These are phyloP conservation scores for Scheffersomyces ergatensis DNA, from an alignment of 805 yeast species.

Conservation along the genomic window DNA sequence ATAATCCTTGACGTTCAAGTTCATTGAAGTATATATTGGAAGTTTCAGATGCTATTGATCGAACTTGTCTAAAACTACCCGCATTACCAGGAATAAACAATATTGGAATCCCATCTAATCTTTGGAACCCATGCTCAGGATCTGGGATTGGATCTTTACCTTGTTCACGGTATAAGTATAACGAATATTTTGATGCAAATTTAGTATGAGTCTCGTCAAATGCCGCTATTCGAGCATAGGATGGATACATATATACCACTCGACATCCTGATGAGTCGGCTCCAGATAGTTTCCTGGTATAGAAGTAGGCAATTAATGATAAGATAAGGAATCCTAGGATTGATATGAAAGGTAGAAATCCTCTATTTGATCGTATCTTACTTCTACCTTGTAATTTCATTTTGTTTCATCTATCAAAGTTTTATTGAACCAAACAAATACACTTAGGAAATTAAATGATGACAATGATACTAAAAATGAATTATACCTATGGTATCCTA, in stretches of 20 bases:
- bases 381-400: neutral
- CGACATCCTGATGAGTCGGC: constrained; percentile 51
- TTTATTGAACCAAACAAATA: no score
- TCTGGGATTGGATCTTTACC: constrained; percentile 56
- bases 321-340: constrained; percentile 14
- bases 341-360: constrained; percentile 9
- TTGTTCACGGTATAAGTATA: constrained; percentile 84
- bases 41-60: constrained; percentile 87
- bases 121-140: constrained; percentile 23
- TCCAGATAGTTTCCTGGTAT: constrained; percentile 16
- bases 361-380: constrained; percentile 7
- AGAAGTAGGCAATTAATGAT: constrained; percentile 9
- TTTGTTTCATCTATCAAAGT: no score
- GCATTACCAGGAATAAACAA: constrained; percentile 97
- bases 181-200: constrained; percentile 78
- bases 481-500: no score
- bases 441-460: no score
- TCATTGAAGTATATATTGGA: constrained; percentile 51
- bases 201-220: constrained; percentile 70
- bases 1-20: constrained; percentile 18
- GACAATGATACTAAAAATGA: no score
- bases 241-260: constrained; percentile 76
- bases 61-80: constrained; percentile 84
- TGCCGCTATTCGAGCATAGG: constrained; percentile 71
- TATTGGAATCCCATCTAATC: constrained; percentile 75